Base-by-base conservation (phyloP, 768 basidiomycete species). In the Lentinus brumalis region DNA sequence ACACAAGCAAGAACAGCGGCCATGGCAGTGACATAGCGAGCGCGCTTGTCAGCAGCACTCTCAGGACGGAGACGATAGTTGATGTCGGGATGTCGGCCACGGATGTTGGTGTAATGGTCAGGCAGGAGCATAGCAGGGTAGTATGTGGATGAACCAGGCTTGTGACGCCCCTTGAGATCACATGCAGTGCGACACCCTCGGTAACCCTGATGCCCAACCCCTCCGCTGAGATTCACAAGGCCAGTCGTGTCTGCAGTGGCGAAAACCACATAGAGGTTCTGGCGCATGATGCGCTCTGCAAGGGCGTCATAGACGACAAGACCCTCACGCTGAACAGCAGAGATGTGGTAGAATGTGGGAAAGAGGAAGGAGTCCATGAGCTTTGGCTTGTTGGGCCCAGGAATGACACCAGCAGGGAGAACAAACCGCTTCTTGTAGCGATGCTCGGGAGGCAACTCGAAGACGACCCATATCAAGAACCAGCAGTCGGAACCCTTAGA, bases 171-270 rank as follows among this genome's bases (percentile, higher is more conserved):
- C 2, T n/a, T 32, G 0, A 74, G 5, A 0, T 59, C 53, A 58
- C 79, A 81, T 45, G 69, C 73, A 0, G 73, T 10, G 0, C 67
- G 67, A 57, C 82, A 84, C 0, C 74, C 76, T 38, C 68, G 68
- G 5, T 63, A 57, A 0, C 76, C 75, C 5, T 70, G 62, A 42
- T 78, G 75, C 0, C 77, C 74, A 14, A 76, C 71, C 29, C 72
- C 60, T 0, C 78, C 77, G 62, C 70, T 72, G 9, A 79, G 55
- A 14, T 66, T 58, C 0, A 61, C 26, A 56, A 66, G 57, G 3
- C 65, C 63, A 1, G 56, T 56, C 2, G 35, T 31, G 29, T 68
- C 53, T 2, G 66, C 51, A 31, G 54, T 41, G 5, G 45, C 59
- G 1, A 63, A 16, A 4, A 59, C 32, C 11, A 69, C 16, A 30